These are phyloP conservation scores for Volvox carteri DNA, from an alignment of 163 green algal species.

Conservation along the genomic window DNA sequence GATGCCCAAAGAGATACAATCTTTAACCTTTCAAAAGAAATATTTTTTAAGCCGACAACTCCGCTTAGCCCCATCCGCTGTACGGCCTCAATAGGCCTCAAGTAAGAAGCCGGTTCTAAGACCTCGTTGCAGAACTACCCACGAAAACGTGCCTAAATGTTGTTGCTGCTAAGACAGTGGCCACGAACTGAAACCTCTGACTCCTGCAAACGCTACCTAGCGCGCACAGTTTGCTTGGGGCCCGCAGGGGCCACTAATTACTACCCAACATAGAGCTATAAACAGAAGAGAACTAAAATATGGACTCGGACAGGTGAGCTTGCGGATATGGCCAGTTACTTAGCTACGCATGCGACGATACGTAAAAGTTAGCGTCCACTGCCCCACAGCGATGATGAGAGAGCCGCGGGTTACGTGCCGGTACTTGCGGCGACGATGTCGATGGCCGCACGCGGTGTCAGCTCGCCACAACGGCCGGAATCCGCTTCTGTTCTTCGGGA, in stretches of 20 bases:
- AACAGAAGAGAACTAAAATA: background rate
- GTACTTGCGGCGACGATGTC: slow-evolving; percentile 50
- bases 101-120: too few species aligned
- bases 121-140: too few species aligned
- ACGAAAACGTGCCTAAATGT: too few species aligned
- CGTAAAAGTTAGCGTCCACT: background rate
- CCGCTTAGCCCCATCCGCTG: too few species aligned
- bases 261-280: slow-evolving; percentile 10
- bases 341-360: background rate
- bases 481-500: slow-evolving; percentile 17
- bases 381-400: slow-evolving; percentile 55
- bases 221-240: background rate
- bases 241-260: background rate
- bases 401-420: slow-evolving; percentile 48
- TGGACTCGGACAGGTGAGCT: slow-evolving; percentile 50
- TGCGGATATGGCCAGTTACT: background rate
- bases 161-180: too few species aligned
- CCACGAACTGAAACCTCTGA: background rate
- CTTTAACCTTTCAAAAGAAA: background rate
- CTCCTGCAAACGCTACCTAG: background rate
- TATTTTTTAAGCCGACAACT: background rate
- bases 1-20: background rate
- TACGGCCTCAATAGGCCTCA: too few species aligned
- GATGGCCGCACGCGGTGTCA: slow-evolving; percentile 25
- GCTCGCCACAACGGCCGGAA: slow-evolving; percentile 5